Evolutionary conservation across 371 early-diverging fungal genomes (phyloP).

Genomic region (Rhizomucor pusillus): DNA sequence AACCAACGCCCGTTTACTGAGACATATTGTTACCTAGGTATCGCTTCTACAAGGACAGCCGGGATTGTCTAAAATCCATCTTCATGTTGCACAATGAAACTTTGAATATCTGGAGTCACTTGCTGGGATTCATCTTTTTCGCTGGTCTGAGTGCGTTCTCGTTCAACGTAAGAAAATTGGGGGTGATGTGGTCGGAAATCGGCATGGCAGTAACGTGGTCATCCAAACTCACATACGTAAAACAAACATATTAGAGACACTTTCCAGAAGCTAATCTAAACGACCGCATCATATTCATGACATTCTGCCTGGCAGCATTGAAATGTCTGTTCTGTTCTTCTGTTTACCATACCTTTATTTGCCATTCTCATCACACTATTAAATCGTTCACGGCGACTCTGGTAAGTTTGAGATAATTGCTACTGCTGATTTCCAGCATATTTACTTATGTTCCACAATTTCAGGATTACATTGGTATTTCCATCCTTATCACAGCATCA

Average conservation of each 20-base stretch:
- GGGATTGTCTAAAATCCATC: slow-evolving; percentile 57
- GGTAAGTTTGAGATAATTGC: slow-evolving; percentile 1
- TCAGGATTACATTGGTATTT: slow-evolving; percentile 69
- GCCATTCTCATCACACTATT: slow-evolving; percentile 55
- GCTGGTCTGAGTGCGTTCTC: slow-evolving; percentile 51
- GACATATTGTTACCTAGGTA: slow-evolving; percentile 27
- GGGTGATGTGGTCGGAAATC: background rate
- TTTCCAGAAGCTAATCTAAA: slow-evolving; percentile 48
- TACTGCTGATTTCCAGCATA: background rate
- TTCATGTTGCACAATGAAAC: slow-evolving; percentile 73
- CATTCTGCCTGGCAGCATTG: slow-evolving; percentile 62
- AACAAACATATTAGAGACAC: slow-evolving; percentile 29
- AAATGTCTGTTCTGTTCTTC: slow-evolving; percentile 69
- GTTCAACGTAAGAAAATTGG: slow-evolving; percentile 36
- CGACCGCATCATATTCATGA: slow-evolving; percentile 54
- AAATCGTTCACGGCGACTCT: slow-evolving; percentile 64
- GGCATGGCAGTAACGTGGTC: too few species aligned
- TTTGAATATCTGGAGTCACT: slow-evolving; percentile 70
- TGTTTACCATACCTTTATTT: slow-evolving; percentile 68
- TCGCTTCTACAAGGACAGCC: slow-evolving; percentile 54
- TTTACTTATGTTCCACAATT: background rate
- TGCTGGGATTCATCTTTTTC: slow-evolving; percentile 62
- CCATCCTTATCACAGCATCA: slow-evolving; percentile 65
- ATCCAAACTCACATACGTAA: too few species aligned
- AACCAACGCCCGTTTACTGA: background rate